Evolutionary conservation across 768 basidiomycete genomes (phyloP).

Genomic region (Candolleomyces efflorescens): DNA sequence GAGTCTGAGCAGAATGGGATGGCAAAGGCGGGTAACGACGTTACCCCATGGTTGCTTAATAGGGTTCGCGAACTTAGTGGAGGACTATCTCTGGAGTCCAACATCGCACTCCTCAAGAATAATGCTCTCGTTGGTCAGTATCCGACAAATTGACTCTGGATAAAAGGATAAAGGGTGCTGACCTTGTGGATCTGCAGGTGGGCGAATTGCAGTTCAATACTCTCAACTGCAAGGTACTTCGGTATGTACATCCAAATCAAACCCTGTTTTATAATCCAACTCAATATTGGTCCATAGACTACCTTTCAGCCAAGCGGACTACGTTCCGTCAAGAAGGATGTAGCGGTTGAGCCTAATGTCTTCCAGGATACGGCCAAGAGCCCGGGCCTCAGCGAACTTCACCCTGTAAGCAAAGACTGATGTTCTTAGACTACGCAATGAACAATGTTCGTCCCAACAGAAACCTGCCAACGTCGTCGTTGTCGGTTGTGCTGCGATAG

Average conservation of each 20-base stretch:
- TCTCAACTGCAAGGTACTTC: slow-evolving; percentile 37
- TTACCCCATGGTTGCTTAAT: slow-evolving; percentile 89
- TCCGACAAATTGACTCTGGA: background rate
- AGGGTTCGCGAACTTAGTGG: slow-evolving; percentile 78
- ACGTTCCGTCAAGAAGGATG: too few species aligned
- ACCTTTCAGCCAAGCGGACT: too few species aligned
- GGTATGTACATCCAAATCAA: background rate
- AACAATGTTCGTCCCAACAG: slow-evolving; percentile 8
- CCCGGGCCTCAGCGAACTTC: too few species aligned
- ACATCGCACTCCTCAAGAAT: slow-evolving; percentile 87
- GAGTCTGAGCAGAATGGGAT: slow-evolving; percentile 84
- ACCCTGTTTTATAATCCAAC: too few species aligned
- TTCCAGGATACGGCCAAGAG: too few species aligned
- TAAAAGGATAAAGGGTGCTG: background rate
- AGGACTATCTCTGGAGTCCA: slow-evolving; percentile 69
- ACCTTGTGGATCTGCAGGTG: slow-evolving; percentile 40
- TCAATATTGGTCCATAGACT: too few species aligned
- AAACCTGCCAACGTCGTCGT: slow-evolving; percentile 55
- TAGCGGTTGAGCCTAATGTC: too few species aligned
- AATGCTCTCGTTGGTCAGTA: slow-evolving; percentile 77
- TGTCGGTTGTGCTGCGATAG: slow-evolving; percentile 85
- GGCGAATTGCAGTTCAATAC: slow-evolving; percentile 76
- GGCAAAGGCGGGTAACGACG: slow-evolving; percentile 79
- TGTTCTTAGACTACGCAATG: background rate
- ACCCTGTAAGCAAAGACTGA: background rate